Evolutionary conservation across 2,329 filamentous ascomycete species (phyloP).

Genomic region (Phaeosphaeria sp.): DNA sequence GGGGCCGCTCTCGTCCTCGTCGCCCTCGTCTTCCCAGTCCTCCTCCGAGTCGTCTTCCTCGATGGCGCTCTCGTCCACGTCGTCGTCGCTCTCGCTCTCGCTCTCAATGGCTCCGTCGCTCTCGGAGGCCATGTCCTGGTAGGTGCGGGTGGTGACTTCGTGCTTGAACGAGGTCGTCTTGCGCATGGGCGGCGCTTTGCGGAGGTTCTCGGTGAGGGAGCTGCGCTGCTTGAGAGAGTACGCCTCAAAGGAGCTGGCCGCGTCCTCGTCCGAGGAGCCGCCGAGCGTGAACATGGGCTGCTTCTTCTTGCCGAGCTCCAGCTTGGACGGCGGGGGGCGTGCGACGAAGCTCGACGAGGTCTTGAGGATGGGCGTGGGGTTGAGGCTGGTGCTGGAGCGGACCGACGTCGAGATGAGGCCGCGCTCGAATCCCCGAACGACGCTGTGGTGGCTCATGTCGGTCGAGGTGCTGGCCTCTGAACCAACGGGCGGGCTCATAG

Average conservation of each 20-base stretch:
- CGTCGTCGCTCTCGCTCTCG: constrained; percentile 66
- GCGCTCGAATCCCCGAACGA: constrained; percentile 87
- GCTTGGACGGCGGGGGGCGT: constrained; percentile 36
- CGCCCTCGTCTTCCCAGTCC: constrained; percentile 67
- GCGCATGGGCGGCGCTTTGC: constrained; percentile 58
- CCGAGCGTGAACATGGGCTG: constrained; percentile 77
- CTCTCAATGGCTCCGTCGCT: constrained; percentile 67
- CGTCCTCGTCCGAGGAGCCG: constrained; percentile 82
- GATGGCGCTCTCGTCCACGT: constrained; percentile 64
- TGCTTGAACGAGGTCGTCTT: constrained; percentile 86
- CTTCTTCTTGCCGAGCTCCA: constrained; percentile 65
- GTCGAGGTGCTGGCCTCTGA: constrained; percentile 70
- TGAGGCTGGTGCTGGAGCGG: constrained; percentile 66
- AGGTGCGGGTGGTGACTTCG: constrained; percentile 72
- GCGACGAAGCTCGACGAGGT: constrained; percentile 44
- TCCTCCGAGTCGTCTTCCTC: constrained; percentile 67
- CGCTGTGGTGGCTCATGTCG: constrained; percentile 68
- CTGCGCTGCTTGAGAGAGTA: constrained; percentile 59
- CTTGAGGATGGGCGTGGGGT: constrained; percentile 68
- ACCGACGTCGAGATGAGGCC: constrained; percentile 74
- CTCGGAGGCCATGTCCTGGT: constrained; percentile 61
- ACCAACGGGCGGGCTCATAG: constrained; percentile 50
- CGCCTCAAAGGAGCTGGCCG: constrained; percentile 76
- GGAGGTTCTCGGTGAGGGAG: constrained; percentile 62
- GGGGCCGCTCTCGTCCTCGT: constrained; percentile 78